Conservation (phyloP, 2,329 filamentous ascomycete species). For the Ceratocystis variospora region DNA sequence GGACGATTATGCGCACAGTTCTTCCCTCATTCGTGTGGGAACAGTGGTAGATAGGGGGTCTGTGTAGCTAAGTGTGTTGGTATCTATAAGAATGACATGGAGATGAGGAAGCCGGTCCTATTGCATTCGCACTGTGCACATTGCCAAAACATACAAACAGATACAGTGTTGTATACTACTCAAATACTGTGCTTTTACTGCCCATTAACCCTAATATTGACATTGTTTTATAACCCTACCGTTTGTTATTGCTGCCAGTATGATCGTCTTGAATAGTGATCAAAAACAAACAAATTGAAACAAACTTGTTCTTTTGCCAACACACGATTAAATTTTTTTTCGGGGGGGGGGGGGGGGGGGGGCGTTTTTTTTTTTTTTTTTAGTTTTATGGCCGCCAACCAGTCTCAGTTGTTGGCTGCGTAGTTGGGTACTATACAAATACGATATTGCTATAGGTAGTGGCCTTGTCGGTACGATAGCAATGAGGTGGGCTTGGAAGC, state of each 20-base stretch:
- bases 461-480: no score
- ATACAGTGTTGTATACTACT: no score
- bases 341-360: no score
- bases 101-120: background rate
- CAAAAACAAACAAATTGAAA: background rate
- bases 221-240: background rate
- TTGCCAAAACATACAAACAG: background rate
- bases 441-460: no score
- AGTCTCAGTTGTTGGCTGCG: no score
- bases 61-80: background rate
- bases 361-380: no score
- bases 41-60: slow-evolving; percentile 48
- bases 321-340: no score
- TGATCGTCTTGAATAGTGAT: background rate
- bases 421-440: no score
- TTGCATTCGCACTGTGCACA: no score
- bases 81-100: background rate
- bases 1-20: slow-evolving; percentile 80
- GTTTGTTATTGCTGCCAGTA: background rate
- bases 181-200: no score
- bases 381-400: background rate
- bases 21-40: slow-evolving; percentile 72
- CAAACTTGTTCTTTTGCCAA: background rate
- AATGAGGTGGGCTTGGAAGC: no score
- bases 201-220: fast-evolving